A percentile compares a stretch with the other conserved stretches of the same genome.
Evolutionary conservation across 345 rosid species (phyloP).

Genomic region (Hibiscus trionum): DNA sequence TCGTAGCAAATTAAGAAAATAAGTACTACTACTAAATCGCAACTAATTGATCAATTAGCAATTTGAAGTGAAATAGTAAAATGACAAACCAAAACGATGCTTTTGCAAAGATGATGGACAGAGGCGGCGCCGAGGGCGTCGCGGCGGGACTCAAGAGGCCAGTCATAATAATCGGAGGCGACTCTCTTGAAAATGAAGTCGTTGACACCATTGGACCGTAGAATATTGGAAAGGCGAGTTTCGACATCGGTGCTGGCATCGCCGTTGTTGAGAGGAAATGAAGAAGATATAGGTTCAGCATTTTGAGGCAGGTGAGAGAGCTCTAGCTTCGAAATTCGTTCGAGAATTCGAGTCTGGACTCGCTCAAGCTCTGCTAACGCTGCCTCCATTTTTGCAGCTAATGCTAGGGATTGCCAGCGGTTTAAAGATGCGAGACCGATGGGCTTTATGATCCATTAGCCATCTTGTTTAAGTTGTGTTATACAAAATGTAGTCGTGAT

Average conservation of each 20-base stretch:
- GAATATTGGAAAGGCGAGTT: slow-evolving; percentile 57
- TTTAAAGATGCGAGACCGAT: background rate
- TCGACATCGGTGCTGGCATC: slow-evolving; percentile 28
- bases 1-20: background rate
- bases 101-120: slow-evolving; percentile 78
- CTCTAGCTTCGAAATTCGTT: slow-evolving; percentile 48
- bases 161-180: slow-evolving; percentile 61
- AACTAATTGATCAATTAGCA: background rate
- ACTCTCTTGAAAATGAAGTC: slow-evolving; percentile 61
- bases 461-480: too few species aligned
- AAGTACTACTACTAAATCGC: background rate
- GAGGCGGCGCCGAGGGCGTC: slow-evolving; percentile 65
- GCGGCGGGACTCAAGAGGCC: slow-evolving; percentile 68
- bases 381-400: background rate
- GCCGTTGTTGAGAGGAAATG: slow-evolving; percentile 1
- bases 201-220: slow-evolving; percentile 42
- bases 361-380: slow-evolving; percentile 51
- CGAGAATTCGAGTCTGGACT: slow-evolving; percentile 43
- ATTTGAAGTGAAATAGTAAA: background rate
- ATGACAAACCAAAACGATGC: slow-evolving; percentile 71
- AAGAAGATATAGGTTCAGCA: slow-evolving; percentile 17
- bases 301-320: slow-evolving; percentile 23
- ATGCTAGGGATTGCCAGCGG: background rate
- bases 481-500: too few species aligned
- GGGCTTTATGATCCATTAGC: background rate